These are phyloP conservation scores for Cladosporium sp. DNA, from an alignment of 2,329 filamentous ascomycete genomes.

Conservation along the genomic window DNA sequence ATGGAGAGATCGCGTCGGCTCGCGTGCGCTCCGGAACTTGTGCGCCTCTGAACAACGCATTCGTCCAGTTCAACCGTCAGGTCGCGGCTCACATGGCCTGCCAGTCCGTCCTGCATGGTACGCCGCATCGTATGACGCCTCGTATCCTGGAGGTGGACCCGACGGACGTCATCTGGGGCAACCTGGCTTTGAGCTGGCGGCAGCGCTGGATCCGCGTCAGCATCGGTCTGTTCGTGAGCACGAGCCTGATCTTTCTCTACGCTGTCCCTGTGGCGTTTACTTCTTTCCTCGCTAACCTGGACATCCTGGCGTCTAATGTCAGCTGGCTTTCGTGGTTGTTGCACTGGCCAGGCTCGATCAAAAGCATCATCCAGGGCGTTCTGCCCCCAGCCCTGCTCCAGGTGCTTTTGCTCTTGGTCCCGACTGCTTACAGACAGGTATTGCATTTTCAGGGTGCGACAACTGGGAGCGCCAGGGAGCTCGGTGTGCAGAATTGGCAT, in stretches of 20 bases:
- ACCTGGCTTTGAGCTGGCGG: conserved; percentile 96
- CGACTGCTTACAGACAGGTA: conserved; percentile 66
- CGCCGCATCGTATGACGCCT: conserved; percentile 89
- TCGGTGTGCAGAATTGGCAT: conserved; percentile 87
- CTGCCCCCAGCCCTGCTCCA: conserved; percentile 73
- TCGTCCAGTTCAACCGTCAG: conserved; percentile 97
- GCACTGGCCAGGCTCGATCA: conserved; percentile 52
- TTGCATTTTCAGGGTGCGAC: conserved; percentile 70
- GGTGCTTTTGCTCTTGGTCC: conserved; percentile 68
- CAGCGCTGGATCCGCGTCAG: conserved; percentile 73
- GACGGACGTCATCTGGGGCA: conserved; percentile 90
- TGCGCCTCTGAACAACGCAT: conserved; percentile 79
- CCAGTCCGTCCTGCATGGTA: conserved; percentile 81
- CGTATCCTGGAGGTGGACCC: conserved; percentile 86
- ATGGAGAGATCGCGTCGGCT: conserved; percentile 84
- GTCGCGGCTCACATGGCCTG: conserved; percentile 97
- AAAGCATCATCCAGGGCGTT: conserved; percentile 74
- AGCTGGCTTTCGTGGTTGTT: conserved; percentile 66
- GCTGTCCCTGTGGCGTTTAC: conserved; percentile 86
- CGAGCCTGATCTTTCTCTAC: conserved; percentile 79
- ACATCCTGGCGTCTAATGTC: conserved; percentile 58
- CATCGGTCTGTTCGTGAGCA: conserved; percentile 60
- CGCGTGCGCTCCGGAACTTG: conserved; percentile 80
- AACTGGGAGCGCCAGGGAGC: conserved; percentile 69
- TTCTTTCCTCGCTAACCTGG: conserved; percentile 71